Base-by-base conservation (phyloP, 1,139 yeast genomes). In the Geotrichum citri-aurantii region DNA sequence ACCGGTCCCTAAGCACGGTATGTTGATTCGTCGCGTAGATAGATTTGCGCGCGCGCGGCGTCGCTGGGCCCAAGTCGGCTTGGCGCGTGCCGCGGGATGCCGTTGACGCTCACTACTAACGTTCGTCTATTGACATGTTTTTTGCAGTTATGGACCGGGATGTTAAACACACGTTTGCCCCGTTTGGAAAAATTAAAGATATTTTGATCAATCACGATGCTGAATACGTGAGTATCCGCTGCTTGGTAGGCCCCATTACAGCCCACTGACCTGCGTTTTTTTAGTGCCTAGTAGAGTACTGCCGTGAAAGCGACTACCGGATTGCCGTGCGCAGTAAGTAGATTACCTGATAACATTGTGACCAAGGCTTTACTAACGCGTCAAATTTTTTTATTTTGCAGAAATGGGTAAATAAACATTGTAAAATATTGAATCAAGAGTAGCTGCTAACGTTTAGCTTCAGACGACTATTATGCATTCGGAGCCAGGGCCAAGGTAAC, bases 121-220 rank as follows among this genome's bases (percentile, higher is more conserved):
- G n/a, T 11, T 48, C 29, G 37, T 17, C 17, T 21, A 14, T 10
- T 48, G 40, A n/a, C 8, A 5, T 46, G 14, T 11, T 48, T 8
- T 44, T 8, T 24, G 37, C 11, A 61, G 74, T 81, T 21, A 80
- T 82, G 0, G 95, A 88, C 66, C 72, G 83, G 17, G 92, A 88
- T 51, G 69, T 92, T n/a, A 84, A 84, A 44, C 80, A 80, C 62
- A 78, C 77, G 55, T 87, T 91, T 66, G 73, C 79, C 49, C 77
- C 77, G 63, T 89, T 75, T 73, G 97, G 97, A 0, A 78, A 80
- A 19, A 81, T 91, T 37, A 88, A 84, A 59, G 80, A 75, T 7
- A 76, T 85, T 1, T 75, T 89, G 52, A 78, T 91, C 11, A 85
- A 90, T 5, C 75, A 89, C 64, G 87, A 97, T 37, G 44, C 44